These are phyloP conservation scores for Spatholobus suberectus DNA, from an alignment of 306 rosid genomes.

Conservation along the genomic window DNA sequence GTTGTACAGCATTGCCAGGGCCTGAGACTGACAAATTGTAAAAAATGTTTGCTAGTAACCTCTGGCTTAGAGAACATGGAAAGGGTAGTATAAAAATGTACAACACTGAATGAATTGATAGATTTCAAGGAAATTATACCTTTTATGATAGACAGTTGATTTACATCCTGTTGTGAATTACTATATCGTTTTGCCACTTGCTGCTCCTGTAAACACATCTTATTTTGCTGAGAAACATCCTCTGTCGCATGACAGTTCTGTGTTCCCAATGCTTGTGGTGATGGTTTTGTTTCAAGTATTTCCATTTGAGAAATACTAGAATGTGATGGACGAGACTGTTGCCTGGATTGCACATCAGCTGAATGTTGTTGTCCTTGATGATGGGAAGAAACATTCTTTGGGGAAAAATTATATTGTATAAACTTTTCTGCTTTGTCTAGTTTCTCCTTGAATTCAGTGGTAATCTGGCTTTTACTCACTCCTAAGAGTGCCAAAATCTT, in stretches of 20 bases:
- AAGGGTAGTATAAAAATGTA: not conserved
- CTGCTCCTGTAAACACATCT: slow-evolving; percentile 13
- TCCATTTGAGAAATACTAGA: not conserved
- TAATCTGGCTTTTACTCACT: slow-evolving; percentile 43
- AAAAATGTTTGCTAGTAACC: slow-evolving; percentile 21
- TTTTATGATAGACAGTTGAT: slow-evolving; percentile 1
- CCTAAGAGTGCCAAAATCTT: slow-evolving; percentile 3
- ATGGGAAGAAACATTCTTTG: not conserved
- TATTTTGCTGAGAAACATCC: slow-evolving; percentile 28
- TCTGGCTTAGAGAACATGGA: slow-evolving; percentile 11
- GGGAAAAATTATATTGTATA: not conserved
- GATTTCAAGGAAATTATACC: slow-evolving; percentile 24
- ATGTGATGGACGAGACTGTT: slow-evolving; percentile 27
- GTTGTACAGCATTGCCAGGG: slow-evolving; percentile 12
- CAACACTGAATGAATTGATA: slow-evolving; percentile 17
- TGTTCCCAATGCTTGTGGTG: not conserved
- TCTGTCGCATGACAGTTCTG: not conserved
- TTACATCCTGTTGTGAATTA: slow-evolving; percentile 4
- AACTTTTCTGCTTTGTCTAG: not conserved
- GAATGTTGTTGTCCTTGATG: slow-evolving; percentile 9
- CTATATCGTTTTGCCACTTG: slow-evolving; percentile 16
- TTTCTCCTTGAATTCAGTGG: not conserved
- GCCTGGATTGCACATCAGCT: slow-evolving; percentile 21
- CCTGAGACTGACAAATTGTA: slow-evolving; percentile 16
- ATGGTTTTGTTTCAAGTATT: slow-evolving; percentile 3